Base-by-base conservation (phyloP, 2,329 filamentous ascomycete genomes). In the Botrytis pseudocinerea region DNA sequence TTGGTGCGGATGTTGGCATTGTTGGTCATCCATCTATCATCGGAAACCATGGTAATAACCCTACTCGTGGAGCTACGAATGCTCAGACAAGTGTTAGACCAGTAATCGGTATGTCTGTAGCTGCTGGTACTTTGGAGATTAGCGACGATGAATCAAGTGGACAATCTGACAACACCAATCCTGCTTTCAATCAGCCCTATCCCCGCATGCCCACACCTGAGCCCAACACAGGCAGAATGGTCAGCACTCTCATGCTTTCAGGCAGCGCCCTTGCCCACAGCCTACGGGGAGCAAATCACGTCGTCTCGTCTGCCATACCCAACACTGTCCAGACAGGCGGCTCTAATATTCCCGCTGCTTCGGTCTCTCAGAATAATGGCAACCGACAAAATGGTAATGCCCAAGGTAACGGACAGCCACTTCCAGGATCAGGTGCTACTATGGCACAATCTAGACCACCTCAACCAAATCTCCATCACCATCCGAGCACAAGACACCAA, bases 331-430 rank as follows among this genome's bases (percentile, higher is more conserved):
- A 54, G 2, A 2, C 42, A 5, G 18, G 32, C 38, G 14, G 22
- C 8, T 2, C 9, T 8, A 54, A 10, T 0, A 16, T 22, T 6
- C 1, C 14, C 35, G 10, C 6, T 18, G 6, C 64, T 54, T 40
- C 18, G 9, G 25, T 1, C 1, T 25, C 7, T 54, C 22, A 51
- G 5, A 66, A 12, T 35, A 54, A 40, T 1, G 48, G n/a, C 16
- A 54, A 28, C 1, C 22, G 22, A 8, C 22, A 54, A 38, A 35
- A 51, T 10, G 4, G 25, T 1, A 16, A 66, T 18, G 14, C 35
- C 3, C 44, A 66, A 8, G 10, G 35, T 10, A 22, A n/a, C 3
- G 22, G 14, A 51, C 12, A 38, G n/a, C 40, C 44, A 22, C n/a
- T 0, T 32, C n/a, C 20, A 46, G 9, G 9, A 22, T 14, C 46